Evolutionary conservation across 306 rosid genomes (phyloP).

Genomic region (Prunus armeniaca): DNA sequence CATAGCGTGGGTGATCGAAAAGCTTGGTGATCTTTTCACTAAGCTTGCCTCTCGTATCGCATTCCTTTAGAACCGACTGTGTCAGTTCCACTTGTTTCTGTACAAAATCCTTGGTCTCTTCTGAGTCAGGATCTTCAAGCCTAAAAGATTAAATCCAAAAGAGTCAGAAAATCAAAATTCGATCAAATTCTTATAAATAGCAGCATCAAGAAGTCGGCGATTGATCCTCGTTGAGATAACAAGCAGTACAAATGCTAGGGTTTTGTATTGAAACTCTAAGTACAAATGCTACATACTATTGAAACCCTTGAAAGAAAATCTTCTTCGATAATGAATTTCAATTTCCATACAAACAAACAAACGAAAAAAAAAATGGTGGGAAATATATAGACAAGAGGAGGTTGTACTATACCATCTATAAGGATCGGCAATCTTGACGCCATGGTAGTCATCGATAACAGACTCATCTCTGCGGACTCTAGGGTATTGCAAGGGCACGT

Average conservation of each 20-base stretch:
- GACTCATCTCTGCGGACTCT: constrained; percentile 63
- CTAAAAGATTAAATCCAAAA: constrained; percentile 19
- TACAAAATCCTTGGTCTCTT: constrained; percentile 80
- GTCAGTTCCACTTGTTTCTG: constrained; percentile 64
- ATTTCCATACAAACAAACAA: too few species aligned
- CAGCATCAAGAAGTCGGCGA: not conserved
- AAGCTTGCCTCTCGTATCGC: constrained; percentile 55
- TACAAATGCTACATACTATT: too few species aligned
- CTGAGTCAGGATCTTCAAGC: constrained; percentile 92
- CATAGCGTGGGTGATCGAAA: constrained; percentile 87
- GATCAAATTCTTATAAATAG: not conserved
- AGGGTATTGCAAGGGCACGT: constrained; percentile 50
- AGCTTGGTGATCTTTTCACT: constrained; percentile 53
- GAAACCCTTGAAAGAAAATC: too few species aligned
- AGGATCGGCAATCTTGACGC: constrained; percentile 65
- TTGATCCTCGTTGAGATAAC: not conserved
- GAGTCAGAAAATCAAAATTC: not conserved
- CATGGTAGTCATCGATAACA: constrained; percentile 69
- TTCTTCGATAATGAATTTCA: too few species aligned
- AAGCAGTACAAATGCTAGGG: too few species aligned
- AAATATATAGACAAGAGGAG: not conserved
- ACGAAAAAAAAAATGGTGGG: not conserved
- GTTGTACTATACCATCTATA: constrained; percentile 58
- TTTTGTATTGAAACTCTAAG: too few species aligned
- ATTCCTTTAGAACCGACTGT: constrained; percentile 56